Evolutionary conservation across 2,329 filamentous ascomycete genomes (phyloP).

Genomic region (Teratosphaeria viscida): DNA sequence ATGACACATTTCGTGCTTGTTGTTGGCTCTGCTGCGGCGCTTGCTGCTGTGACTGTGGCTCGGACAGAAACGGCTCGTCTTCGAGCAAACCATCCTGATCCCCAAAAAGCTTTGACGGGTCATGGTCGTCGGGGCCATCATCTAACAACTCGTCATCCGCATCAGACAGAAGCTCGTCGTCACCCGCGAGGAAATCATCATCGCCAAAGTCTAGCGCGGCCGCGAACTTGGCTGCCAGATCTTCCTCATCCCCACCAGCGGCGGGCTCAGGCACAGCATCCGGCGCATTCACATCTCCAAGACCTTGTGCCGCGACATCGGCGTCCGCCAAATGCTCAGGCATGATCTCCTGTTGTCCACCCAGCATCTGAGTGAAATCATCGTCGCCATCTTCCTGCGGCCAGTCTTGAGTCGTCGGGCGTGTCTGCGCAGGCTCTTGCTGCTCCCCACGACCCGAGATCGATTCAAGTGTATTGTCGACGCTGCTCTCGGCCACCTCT

Average conservation of each 20-base stretch:
- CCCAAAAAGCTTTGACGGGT: constrained; percentile 24
- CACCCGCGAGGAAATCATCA: constrained; percentile 20
- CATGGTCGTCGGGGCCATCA: constrained; percentile 58
- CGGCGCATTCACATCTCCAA: constrained; percentile 1
- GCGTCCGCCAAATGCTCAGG: not conserved
- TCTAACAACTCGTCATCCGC: constrained; percentile 39
- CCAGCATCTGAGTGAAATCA: constrained; percentile 5
- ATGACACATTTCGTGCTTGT: constrained; percentile 1
- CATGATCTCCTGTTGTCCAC: not conserved
- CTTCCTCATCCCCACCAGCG: constrained; percentile 37
- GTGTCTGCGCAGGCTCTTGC: not conserved
- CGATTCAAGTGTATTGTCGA: constrained; percentile 24
- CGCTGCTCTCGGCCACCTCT: constrained; percentile 18
- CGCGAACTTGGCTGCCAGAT: constrained; percentile 73
- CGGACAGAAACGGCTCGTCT: constrained; percentile 35
- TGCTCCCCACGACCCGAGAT: constrained; percentile 12
- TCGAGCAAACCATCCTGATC: constrained; percentile 81
- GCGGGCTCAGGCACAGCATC: constrained; percentile 2
- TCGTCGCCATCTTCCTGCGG: constrained; percentile 1
- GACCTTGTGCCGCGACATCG: constrained; percentile 2
- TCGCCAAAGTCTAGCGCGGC: constrained; percentile 52
- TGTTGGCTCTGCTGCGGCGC: not conserved
- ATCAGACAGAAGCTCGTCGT: constrained; percentile 40
- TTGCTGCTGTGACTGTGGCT: constrained; percentile 6
- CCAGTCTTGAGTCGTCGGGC: constrained; percentile 1